These are phyloP conservation scores for Blumeria graminis DNA, from an alignment of 2,329 filamentous ascomycete genomes.

Conservation along the genomic window DNA sequence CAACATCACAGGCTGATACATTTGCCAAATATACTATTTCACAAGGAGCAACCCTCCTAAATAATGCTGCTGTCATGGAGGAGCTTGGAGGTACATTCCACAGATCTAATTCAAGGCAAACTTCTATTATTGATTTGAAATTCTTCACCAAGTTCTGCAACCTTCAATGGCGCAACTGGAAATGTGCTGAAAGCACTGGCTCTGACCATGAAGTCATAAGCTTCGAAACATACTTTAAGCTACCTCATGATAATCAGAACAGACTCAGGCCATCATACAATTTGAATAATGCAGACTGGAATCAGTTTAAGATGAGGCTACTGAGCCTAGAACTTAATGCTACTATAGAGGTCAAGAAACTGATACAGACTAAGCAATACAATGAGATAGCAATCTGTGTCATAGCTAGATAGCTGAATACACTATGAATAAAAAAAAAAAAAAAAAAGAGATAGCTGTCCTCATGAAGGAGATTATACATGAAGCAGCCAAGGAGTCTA, in stretches of 20 bases:
- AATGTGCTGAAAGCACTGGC: neutral
- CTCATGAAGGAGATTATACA: neutral
- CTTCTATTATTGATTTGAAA: neutral
- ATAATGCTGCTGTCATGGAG: neutral
- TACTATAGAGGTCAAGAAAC: neutral
- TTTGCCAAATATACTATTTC: neutral
- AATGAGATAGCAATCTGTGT: neutral
- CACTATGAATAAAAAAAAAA: too few relatives aligned
- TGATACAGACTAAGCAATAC: neutral
- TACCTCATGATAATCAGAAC: neutral
- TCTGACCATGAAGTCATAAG: neutral
- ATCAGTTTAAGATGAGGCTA: neutral
- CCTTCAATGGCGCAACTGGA: neutral
- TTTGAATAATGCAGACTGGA: neutral
- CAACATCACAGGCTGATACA: neutral
- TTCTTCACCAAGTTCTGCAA: neutral
- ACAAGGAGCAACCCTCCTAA: neutral
- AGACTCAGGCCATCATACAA: neutral
- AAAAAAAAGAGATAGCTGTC: neutral
- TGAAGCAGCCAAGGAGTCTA: neutral
- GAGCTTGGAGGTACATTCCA: neutral
- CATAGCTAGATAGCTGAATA: too few relatives aligned
- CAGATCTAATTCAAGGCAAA: neutral
- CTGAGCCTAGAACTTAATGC: neutral
- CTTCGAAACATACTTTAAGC: neutral